These are phyloP conservation scores for Fraxinus paxiana DNA, from an alignment of 305 asterid species.

Conservation along the genomic window DNA sequence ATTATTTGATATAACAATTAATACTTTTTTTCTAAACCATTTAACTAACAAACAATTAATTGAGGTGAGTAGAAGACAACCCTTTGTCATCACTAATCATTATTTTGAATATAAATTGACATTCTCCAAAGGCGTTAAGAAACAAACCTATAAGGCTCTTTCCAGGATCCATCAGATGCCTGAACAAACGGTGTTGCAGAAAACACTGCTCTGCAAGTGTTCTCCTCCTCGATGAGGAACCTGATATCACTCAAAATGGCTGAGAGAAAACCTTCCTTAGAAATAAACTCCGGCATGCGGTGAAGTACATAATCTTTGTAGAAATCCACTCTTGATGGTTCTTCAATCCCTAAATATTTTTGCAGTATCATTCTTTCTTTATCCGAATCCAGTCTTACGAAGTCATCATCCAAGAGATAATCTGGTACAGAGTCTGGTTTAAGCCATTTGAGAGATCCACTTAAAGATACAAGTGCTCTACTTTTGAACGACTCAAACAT, in stretches of 20 bases:
- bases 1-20: background rate
- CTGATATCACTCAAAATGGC: constrained; percentile 57
- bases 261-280: constrained; percentile 51
- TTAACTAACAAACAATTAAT: background rate
- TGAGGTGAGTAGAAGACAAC: background rate
- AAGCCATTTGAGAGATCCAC: constrained; percentile 76
- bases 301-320: constrained; percentile 67
- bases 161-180: constrained; percentile 75
- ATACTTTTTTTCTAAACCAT: background rate
- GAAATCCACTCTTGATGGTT: constrained; percentile 65
- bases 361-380: constrained; percentile 68
- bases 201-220: constrained; percentile 57
- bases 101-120: constrained; percentile 8
- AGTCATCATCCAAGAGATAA: constrained; percentile 71
- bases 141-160: constrained; percentile 74
- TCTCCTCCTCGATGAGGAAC: constrained; percentile 61
- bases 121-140: constrained; percentile 10
- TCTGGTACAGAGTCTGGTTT: constrained; percentile 67
- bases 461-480: constrained; percentile 69
- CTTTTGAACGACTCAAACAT: constrained; percentile 91
- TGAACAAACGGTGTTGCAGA: constrained; percentile 66
- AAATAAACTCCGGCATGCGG: constrained; percentile 60
- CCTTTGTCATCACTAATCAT: background rate
- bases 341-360: constrained; percentile 63
- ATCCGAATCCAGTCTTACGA: constrained; percentile 74